A percentile compares a stretch with the other conserved stretches of the same genome.
phyloP scores from a whole-genome alignment of 2,329 filamentous ascomycete species.

The Xylariomycetidae sp. region DNA sequence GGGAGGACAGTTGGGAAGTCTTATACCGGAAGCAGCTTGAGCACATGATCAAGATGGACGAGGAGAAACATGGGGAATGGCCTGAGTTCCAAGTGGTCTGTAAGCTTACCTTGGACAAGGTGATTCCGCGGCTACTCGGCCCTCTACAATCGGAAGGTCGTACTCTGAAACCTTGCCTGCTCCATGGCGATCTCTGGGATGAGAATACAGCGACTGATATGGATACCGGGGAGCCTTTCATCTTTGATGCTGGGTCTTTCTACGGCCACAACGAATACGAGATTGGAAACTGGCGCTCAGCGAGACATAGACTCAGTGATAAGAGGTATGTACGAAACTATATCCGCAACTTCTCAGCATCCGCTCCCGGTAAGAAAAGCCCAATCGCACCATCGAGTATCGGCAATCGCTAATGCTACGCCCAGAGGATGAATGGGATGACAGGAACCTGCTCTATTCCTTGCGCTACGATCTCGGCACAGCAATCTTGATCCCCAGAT shows the following conservation, averaged over 20 bases:
- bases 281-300: slow-evolving; percentile 22
- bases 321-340: not conserved
- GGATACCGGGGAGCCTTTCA: slow-evolving; percentile 21
- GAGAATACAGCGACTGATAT: slow-evolving; percentile 25
- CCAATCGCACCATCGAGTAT: slow-evolving; percentile 6
- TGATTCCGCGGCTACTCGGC: slow-evolving; percentile 25
- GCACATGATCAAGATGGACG: slow-evolving; percentile 5
- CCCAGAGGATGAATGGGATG: slow-evolving; percentile 25
- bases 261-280: slow-evolving; percentile 31
- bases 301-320: not conserved
- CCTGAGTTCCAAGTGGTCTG: slow-evolving; percentile 16
- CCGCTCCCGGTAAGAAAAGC: too few relatives aligned
- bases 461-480: not conserved
- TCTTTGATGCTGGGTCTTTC: slow-evolving; percentile 28
- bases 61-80: too few relatives aligned
- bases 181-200: slow-evolving; percentile 32
- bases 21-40: slow-evolving; percentile 15
- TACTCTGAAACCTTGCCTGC: slow-evolving; percentile 24
- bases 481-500: too few relatives aligned
- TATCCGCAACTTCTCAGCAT: too few relatives aligned
- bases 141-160: slow-evolving; percentile 26
- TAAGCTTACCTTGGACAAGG: slow-evolving; percentile 16
- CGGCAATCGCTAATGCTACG: slow-evolving; percentile 5
- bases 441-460: slow-evolving; percentile 21
- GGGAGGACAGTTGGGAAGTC: slow-evolving; percentile 16